phyloP scores from a whole-genome alignment of 129 eudicot species.

The Saussurea involucrata region DNA sequence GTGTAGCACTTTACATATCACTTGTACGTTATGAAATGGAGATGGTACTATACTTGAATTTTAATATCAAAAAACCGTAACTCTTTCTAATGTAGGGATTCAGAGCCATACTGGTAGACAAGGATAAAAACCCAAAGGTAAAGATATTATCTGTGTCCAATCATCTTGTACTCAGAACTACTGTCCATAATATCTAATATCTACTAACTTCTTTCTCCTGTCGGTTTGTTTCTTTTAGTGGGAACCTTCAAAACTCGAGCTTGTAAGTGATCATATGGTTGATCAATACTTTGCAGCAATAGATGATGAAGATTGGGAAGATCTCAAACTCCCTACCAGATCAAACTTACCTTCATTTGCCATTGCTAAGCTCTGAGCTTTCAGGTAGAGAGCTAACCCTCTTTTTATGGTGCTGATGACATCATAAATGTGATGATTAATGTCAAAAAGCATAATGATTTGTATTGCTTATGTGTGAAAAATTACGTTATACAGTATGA shows the following conservation, averaged over 20 bases:
- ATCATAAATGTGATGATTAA: background rate
- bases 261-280: conserved; percentile 54
- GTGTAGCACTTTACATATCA: too few relatives aligned
- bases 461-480: background rate
- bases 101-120: conserved; percentile 82
- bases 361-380: conserved; percentile 71
- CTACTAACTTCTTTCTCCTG: background rate
- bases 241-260: conserved; percentile 78
- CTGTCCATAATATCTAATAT: background rate
- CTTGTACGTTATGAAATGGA: background rate
- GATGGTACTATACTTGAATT: background rate
- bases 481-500: too few relatives aligned
- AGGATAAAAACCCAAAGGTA: conserved; percentile 88
- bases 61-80: background rate
- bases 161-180: background rate
- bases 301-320: conserved; percentile 67
- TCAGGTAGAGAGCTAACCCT: background rate
- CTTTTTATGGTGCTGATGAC: background rate
- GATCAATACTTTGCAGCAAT: conserved; percentile 58
- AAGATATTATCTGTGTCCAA: background rate
- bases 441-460: background rate
- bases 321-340: conserved; percentile 66
- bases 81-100: conserved; percentile 68
- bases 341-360: conserved; percentile 67
- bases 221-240: conserved; percentile 40